A percentile compares a stretch with the other conserved stretches of the same genome.
Evolutionary conservation across 352 stramenopile species (phyloP).

Genomic region (Pythium diclinum): DNA sequence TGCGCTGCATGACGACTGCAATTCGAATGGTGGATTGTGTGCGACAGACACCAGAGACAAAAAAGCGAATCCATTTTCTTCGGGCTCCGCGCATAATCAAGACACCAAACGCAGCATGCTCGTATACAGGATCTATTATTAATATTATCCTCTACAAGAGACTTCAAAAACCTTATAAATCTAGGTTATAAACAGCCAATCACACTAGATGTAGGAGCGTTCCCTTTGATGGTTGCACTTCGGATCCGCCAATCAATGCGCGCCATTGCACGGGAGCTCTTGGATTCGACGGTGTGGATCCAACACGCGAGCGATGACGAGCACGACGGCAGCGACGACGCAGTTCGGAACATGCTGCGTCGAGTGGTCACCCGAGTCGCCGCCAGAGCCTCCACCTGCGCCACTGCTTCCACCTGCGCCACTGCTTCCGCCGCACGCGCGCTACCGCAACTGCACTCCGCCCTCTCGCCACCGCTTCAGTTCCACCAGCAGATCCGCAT

Average conservation of each 20-base stretch:
- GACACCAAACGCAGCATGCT: not conserved
- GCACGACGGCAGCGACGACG: not conserved
- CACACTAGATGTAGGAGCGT: not conserved
- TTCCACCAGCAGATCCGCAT: conserved; percentile 35
- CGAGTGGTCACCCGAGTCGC: conserved; percentile 1
- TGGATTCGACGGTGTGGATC: not conserved
- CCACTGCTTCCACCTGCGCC: not conserved
- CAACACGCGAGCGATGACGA: not conserved
- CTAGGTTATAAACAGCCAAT: conserved; percentile 8
- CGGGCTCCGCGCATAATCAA: not conserved
- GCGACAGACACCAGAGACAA: not conserved
- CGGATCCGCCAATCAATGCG: not conserved
- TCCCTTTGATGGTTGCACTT: not conserved
- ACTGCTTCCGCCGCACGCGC: not conserved
- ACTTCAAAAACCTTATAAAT: not conserved
- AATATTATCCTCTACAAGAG: conserved; percentile 1
- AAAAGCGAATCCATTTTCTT: conserved; percentile 6
- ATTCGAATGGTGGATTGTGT: not conserved
- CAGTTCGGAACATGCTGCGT: conserved; percentile 17
- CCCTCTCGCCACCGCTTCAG: not conserved
- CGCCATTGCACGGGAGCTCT: not conserved
- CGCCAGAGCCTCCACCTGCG: not conserved
- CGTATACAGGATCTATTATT: not conserved
- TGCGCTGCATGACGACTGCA: not conserved
- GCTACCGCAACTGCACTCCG: not conserved